These are phyloP conservation scores for Paraconiothyrium sp. DNA, from an alignment of 2,329 filamentous ascomycete genomes.

Conservation along the genomic window DNA sequence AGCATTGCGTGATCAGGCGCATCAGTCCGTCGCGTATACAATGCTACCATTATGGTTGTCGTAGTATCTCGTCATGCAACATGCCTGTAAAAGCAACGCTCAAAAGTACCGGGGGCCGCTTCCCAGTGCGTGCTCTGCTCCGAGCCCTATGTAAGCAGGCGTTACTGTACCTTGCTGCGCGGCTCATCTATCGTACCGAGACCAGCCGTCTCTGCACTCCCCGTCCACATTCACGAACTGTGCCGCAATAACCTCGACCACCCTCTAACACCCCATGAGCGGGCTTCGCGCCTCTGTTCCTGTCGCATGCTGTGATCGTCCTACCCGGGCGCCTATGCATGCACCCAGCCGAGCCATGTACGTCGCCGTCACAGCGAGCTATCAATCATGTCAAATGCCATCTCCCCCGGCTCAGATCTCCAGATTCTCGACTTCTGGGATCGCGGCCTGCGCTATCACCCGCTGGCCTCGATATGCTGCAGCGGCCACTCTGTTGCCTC, in stretches of 20 bases:
- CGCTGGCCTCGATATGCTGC: conserved; percentile 26
- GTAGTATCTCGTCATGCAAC: not conserved
- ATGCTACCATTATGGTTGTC: too few relatives aligned
- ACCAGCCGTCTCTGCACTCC: not conserved
- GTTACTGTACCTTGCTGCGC: conserved; percentile 1
- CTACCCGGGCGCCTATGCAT: conserved; percentile 7
- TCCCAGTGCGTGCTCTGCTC: not conserved
- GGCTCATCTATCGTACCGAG: not conserved
- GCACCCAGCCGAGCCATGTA: conserved; percentile 4
- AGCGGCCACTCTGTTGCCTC: conserved; percentile 38
- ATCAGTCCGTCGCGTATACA: too few relatives aligned
- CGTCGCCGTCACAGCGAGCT: not conserved
- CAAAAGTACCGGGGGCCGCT: not conserved
- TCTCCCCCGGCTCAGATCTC: conserved; percentile 8
- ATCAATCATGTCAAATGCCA: not conserved
- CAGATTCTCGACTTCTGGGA: conserved; percentile 1
- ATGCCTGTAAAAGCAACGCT: not conserved
- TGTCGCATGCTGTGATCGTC: conserved; percentile 6
- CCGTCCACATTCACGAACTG: not conserved
- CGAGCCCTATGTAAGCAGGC: not conserved
- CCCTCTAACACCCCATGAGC: conserved; percentile 5
- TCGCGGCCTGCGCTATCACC: not conserved
- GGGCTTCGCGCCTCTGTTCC: conserved; percentile 2
- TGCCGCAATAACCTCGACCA: conserved; percentile 11
- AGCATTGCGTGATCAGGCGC: not conserved